Conservation (phyloP, 129 eudicot species). For the Centella asiatica region DNA sequence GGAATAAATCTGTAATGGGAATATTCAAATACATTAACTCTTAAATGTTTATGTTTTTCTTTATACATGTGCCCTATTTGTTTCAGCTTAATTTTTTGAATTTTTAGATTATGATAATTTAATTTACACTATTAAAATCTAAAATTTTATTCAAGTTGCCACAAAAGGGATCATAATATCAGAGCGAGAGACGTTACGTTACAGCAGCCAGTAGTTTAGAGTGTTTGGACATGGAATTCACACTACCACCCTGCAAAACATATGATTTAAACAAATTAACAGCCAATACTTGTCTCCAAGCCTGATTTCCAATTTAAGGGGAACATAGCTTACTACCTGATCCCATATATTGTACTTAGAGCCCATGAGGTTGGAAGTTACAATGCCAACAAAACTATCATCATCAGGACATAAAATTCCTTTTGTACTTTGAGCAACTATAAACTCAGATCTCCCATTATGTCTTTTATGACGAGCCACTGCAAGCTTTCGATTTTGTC, state of each 20-base stretch:
- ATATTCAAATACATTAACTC: background rate
- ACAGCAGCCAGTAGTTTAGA: conserved; percentile 63
- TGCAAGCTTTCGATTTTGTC: conserved; percentile 86
- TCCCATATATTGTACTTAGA: conserved; percentile 79
- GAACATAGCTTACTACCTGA: conserved; percentile 52
- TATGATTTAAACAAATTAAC: conserved; percentile 4
- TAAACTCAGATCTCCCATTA: conserved; percentile 71
- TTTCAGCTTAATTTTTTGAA: too few species aligned
- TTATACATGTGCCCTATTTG: too few species aligned
- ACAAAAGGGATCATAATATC: background rate
- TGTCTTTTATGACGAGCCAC: conserved; percentile 70
- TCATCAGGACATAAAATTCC: conserved; percentile 47
- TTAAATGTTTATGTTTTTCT: background rate
- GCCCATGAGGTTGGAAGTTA: conserved; percentile 82
- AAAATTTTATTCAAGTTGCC: too few species aligned
- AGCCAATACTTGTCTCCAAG: background rate
- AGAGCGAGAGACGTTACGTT: conserved; percentile 33
- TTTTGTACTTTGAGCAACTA: conserved; percentile 59
- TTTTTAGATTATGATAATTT: too few species aligned
- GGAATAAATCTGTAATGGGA: conserved; percentile 40
- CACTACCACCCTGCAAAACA: conserved; percentile 47
- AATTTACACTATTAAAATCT: too few species aligned
- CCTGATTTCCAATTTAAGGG: background rate
- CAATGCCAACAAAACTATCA: conserved; percentile 65
- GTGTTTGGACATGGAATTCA: conserved; percentile 35